Evolutionary conservation across 805 yeast species (phyloP).

Genomic region (Candida bentonensis): DNA sequence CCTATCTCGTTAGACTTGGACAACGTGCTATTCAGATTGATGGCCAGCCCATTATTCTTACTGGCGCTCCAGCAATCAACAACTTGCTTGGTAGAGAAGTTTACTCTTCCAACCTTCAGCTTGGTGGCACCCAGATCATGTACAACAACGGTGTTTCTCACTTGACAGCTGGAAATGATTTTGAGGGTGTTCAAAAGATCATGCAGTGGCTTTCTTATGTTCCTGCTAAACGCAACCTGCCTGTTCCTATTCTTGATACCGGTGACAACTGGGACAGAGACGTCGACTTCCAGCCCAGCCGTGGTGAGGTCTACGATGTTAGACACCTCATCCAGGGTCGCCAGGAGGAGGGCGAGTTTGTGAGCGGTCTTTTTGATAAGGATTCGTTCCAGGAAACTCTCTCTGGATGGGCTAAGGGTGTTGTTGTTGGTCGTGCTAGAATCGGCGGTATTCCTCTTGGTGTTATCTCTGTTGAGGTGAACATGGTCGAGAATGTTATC

Average conservation of each 20-base stretch:
- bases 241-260: conserved; percentile 72
- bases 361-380: conserved; percentile 81
- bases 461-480: conserved; percentile 91
- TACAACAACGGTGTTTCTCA: conserved; percentile 97
- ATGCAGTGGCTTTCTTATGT: conserved; percentile 91
- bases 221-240: conserved; percentile 80
- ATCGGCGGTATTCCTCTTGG: conserved; percentile 98
- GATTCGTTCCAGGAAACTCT: conserved; percentile 91
- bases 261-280: conserved; percentile 91
- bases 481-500: conserved; percentile 71
- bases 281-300: conserved; percentile 64
- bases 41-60: conserved; percentile 95
- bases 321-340: conserved; percentile 91
- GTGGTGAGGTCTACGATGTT: conserved; percentile 70
- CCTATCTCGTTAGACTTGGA: conserved; percentile 93
- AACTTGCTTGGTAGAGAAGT: conserved; percentile 95
- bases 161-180: conserved; percentile 89
- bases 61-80: conserved; percentile 99
- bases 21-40: conserved; percentile 98
- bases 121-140: conserved; percentile 99
- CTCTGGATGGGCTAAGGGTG: conserved; percentile 98
- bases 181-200: conserved; percentile 90
- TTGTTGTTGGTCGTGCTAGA: conserved; percentile 97
- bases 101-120: conserved; percentile 88
- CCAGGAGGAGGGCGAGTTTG: conserved; percentile 55